Evolutionary conservation across 2,329 filamentous ascomycete genomes (phyloP), one percentile per base, ranked within the genome.

Genomic region (Phoma herbarum): DNA sequence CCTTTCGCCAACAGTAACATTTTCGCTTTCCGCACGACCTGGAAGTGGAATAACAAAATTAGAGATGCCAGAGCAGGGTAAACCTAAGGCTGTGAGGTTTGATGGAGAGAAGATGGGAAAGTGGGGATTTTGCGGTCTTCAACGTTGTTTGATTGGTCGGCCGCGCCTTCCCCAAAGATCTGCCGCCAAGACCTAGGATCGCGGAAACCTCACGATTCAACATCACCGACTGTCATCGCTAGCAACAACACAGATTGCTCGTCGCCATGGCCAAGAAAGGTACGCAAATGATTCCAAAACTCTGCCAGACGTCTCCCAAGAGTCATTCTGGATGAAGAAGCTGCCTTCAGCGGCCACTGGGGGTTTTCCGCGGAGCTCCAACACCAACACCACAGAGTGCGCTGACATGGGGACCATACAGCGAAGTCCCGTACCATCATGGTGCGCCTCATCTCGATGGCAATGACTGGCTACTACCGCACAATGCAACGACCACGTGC

Each of bases 391-490:
- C n/a, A 41, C 23, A 12, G 43, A 51, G 49, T 49, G 14, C 29
- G 62, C 70, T 72, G 64, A 73, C 64, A 5, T 42, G 31, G 22
- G n/a, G 18, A 25, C 10, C 29, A 18, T 51, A 62, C 77, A 96
- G 92, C 84, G 61, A 98, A 98, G 84, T 91, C 93, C 75, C 92
- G 96, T 78, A 90, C 94, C 67, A 89, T 99, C 77, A 87, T 91
- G 76, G 94, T 97, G 78, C 93, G 95, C 77, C 90, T 99, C 68
- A 84, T 99, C 78, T 97, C 93, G 64, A 99, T 99, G 95, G 95
- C 95, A 77, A 90, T 97, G 90, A 99, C 95, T 25, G 95, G 95
- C 74, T 99, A 93, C 85, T 99, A 94, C 85, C 93, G 94, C 79
- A 96, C 92, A 52, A 88, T 96, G 79, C 85, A 90, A 69, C 89